phyloP scores from a whole-genome alignment of 2,329 filamentous ascomycete genomes.

The Fusarium dlaminii region DNA sequence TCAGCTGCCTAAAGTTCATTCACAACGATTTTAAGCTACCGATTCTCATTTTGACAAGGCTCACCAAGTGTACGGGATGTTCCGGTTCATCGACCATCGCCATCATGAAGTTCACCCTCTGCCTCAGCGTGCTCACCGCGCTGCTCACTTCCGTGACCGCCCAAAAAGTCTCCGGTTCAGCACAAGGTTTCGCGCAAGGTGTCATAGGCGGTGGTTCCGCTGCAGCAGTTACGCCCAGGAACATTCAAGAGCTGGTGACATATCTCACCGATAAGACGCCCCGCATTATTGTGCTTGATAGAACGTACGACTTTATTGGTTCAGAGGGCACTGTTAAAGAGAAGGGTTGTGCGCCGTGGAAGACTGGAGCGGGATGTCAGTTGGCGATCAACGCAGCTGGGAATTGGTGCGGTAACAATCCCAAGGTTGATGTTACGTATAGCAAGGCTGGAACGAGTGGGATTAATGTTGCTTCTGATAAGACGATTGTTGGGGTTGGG shows the following conservation, averaged over 20 bases:
- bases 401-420: conserved; percentile 13
- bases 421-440: conserved; percentile 4
- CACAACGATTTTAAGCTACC: fast-evolving
- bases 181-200: conserved; percentile 25
- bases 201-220: conserved; percentile 26
- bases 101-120: not conserved
- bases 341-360: conserved; percentile 34
- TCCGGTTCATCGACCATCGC: not conserved
- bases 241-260: conserved; percentile 18
- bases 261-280: conserved; percentile 38
- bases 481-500: conserved; percentile 52
- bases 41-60: fast-evolving
- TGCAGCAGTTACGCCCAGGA: conserved; percentile 16
- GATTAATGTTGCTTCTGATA: conserved; percentile 49
- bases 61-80: not conserved
- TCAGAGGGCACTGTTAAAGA: conserved; percentile 36
- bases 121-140: not conserved
- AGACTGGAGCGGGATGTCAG: conserved; percentile 30
- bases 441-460: conserved; percentile 7
- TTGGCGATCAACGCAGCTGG: conserved; percentile 38
- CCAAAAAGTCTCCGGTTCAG: conserved; percentile 9
- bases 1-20: fast-evolving
- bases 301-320: conserved; percentile 42
- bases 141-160: not conserved
- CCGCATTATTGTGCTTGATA: conserved; percentile 50